Evolutionary conservation across 192 early-diverging fungal genomes (phyloP), one percentile per base, ranked within the genome.

Genomic region (Phlyctochytrium bullatum): DNA sequence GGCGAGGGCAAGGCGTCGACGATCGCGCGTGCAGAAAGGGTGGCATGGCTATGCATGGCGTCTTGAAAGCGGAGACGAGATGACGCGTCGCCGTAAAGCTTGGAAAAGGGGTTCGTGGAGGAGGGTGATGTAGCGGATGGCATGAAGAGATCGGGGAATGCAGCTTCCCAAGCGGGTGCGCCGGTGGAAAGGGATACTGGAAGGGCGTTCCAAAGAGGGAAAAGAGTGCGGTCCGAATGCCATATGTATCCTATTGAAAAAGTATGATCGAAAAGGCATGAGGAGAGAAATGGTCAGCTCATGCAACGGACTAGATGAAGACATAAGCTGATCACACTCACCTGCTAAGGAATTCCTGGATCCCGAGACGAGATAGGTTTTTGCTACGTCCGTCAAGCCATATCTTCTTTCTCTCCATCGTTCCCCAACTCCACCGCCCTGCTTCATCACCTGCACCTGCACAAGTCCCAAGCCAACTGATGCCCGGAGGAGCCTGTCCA

Each of bases 1-100:
- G 6, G 27, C 54, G 10, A 10, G 6, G 29, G 52, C 1, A 72
- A 47, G 2, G n/a, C n/a, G 1, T 67, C 23, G 30, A 62, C n/a
- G n/a, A 72, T 40, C 16, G 40, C 30, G 3, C 66, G 66, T 20
- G 71, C 71, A 14, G 67, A 28, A 0, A 30, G 51, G 52, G 27
- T 54, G 6, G 62, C 71, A 14, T 52, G 59, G 0, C 23, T 25
- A 33, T 72, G 59, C 71, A 72, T 72, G 10, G 71, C 71, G n/a
- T 50, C 59, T 24, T 33, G 36, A 25, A 72, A 72, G 30, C 65
- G 68, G 29, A 53, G 52, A 0, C 50, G 28, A 12, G 65, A 65
- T 6, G 51, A 64, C 10, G 28, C 17, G 33, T 59, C 65, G 29
- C 59, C 28, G 36, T 72, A 72, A 34, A 72, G 65, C 31, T 40